phyloP scores from a whole-genome alignment of 345 rosid species.

The Passiflora organensis region DNA sequence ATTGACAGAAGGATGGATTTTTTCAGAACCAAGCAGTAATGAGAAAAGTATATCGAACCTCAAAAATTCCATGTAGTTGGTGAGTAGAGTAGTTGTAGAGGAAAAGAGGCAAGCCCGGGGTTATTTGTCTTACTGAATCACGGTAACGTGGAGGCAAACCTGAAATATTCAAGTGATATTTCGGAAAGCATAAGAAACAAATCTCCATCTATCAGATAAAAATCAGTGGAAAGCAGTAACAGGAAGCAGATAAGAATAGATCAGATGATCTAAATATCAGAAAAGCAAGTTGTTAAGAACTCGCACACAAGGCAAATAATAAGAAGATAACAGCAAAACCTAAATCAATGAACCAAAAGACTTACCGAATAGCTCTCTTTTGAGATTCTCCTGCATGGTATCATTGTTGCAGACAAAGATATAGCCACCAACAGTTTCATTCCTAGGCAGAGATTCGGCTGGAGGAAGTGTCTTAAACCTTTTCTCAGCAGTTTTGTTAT shows the following conservation, averaged over 20 bases:
- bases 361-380: constrained; percentile 84
- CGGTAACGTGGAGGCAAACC: constrained; percentile 94
- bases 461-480: constrained; percentile 97
- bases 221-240: background rate
- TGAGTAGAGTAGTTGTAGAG: constrained; percentile 98
- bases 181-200: background rate
- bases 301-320: no score
- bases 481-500: constrained; percentile 47
- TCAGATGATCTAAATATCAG: no score
- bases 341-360: background rate
- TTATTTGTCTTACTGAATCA: constrained; percentile 94
- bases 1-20: no score
- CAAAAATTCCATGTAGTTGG: constrained; percentile 93
- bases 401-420: constrained; percentile 99
- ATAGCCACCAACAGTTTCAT: constrained; percentile 91
- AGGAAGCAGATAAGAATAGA: background rate
- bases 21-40: no score
- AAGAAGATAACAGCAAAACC: background rate
- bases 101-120: constrained; percentile 95
- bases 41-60: constrained; percentile 37
- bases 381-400: constrained; percentile 93
- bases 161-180: constrained; percentile 5
- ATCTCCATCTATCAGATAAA: background rate
- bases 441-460: constrained; percentile 78
- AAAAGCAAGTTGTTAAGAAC: no score